Conservation (phyloP, 768 basidiomycete genomes). For the Jaapia argillacea region DNA sequence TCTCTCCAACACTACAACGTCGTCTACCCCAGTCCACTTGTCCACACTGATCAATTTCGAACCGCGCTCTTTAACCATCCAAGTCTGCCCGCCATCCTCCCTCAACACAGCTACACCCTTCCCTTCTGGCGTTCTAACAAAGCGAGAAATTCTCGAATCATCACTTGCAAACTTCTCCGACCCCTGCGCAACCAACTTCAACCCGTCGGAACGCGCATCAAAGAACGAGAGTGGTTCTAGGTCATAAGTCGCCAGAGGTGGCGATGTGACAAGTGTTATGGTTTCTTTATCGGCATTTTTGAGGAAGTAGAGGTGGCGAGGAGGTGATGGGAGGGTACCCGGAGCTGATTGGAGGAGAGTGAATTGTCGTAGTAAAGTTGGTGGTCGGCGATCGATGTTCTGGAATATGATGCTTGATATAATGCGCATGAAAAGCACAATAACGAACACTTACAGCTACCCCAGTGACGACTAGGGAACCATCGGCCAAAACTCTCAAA, state of each 20-base stretch:
- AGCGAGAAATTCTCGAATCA: slow-evolving; percentile 42
- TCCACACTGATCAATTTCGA: slow-evolving; percentile 35
- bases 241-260: slow-evolving; percentile 54
- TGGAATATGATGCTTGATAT: slow-evolving; percentile 18
- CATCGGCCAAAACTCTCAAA: slow-evolving; percentile 58
- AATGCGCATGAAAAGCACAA: neutral
- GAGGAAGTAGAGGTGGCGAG: slow-evolving; percentile 37
- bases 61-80: slow-evolving; percentile 41
- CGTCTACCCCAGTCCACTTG: slow-evolving; percentile 49
- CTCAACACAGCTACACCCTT: slow-evolving; percentile 63
- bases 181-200: slow-evolving; percentile 33
- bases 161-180: slow-evolving; percentile 32
- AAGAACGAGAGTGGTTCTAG: slow-evolving; percentile 55
- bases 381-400: slow-evolving; percentile 88
- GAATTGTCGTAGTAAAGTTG: slow-evolving; percentile 71
- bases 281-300: slow-evolving; percentile 1
- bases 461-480: slow-evolving; percentile 64
- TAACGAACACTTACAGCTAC: slow-evolving; percentile 45
- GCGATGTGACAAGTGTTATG: slow-evolving; percentile 53
- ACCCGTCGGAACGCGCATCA: slow-evolving; percentile 40
- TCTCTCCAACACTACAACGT: slow-evolving; percentile 59
- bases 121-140: slow-evolving; percentile 75
- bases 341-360: slow-evolving; percentile 57
- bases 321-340: slow-evolving; percentile 33
- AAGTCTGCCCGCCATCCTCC: slow-evolving; percentile 51